Percentiles rank a stretch among this genome's conserved stretches.
phyloP scores from a whole-genome alignment of 306 rosid genomes.

The Trifolium subterraneum region DNA sequence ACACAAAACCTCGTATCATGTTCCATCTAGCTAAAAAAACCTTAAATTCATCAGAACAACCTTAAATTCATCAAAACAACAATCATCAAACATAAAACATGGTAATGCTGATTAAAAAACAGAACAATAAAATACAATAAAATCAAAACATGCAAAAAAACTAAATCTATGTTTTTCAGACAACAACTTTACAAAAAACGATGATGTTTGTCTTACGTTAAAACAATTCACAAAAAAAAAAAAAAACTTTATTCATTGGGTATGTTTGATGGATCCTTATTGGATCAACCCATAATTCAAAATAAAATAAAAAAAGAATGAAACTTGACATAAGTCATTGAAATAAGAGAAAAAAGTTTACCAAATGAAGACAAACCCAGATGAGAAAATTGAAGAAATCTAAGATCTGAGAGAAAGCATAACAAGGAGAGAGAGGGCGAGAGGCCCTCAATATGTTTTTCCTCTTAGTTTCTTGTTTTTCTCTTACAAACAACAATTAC shows the following conservation, averaged over 20 bases:
- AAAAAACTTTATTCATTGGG: neutral
- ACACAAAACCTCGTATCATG: constrained; percentile 33
- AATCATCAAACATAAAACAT: constrained; percentile 37
- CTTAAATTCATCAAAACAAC: constrained; percentile 41
- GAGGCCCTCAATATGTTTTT: constrained; percentile 62
- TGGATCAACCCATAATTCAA: constrained; percentile 54
- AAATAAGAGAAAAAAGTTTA: constrained; percentile 42
- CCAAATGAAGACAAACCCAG: constrained; percentile 77
- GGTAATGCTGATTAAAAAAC: constrained; percentile 49
- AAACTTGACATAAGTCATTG: constrained; percentile 28
- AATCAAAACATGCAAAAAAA: constrained; percentile 38
- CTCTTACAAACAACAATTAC: constrained; percentile 50
- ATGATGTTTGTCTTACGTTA: constrained; percentile 32
- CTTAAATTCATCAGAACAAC: constrained; percentile 39
- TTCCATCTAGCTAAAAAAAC: constrained; percentile 31
- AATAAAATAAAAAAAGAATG: constrained; percentile 39
- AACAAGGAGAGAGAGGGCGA: constrained; percentile 88
- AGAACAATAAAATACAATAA: neutral
- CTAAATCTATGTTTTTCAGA: constrained; percentile 50
- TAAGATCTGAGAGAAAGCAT: constrained; percentile 88
- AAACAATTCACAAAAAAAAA: neutral
- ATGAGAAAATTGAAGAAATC: constrained; percentile 59
- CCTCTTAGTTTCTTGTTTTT: constrained; percentile 39
- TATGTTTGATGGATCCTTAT: constrained; percentile 37
- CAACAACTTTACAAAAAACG: constrained; percentile 43